Evolutionary conservation across 805 yeast species (phyloP).

Genomic region (Metschnikowia noctiluminum): DNA sequence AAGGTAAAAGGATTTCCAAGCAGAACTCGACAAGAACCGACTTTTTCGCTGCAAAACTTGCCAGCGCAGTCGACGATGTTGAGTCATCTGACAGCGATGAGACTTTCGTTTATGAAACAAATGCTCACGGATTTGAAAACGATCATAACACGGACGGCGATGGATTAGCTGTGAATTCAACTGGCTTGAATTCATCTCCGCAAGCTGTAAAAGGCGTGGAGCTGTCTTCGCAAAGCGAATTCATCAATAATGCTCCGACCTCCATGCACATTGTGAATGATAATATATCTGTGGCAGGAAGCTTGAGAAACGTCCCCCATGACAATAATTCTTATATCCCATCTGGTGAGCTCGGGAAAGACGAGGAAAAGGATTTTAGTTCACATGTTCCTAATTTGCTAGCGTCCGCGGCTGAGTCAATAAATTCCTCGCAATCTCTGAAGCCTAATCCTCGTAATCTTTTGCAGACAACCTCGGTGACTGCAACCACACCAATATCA

Average conservation of each 20-base stretch:
- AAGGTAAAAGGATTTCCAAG: constrained; percentile 32
- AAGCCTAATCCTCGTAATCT: constrained; percentile 16
- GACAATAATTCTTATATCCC: constrained; percentile 13
- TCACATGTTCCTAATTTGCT: constrained; percentile 3
- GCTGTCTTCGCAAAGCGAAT: constrained; percentile 3
- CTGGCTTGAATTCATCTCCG: background rate
- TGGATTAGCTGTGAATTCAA: background rate
- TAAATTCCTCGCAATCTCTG: constrained; percentile 22
- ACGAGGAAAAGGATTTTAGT: constrained; percentile 8
- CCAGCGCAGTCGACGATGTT: constrained; percentile 89
- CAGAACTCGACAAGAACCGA: constrained; percentile 79
- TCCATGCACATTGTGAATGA: constrained; percentile 14
- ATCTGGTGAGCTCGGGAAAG: constrained; percentile 5
- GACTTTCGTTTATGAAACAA: constrained; percentile 87
- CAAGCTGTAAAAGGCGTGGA: background rate
- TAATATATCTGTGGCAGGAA: constrained; percentile 15
- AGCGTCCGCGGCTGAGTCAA: constrained; percentile 20
- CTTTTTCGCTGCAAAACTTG: constrained; percentile 90
- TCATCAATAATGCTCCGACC: constrained; percentile 13
- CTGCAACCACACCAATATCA: background rate
- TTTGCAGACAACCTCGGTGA: constrained; percentile 19
- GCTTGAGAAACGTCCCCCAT: constrained; percentile 9
- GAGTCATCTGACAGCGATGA: constrained; percentile 89
- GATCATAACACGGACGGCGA: constrained; percentile 12
- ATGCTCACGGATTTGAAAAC: constrained; percentile 22